A percentile compares a stretch with the other conserved stretches of the same genome.
Conservation (phyloP, 331 rosid species). For the Phaseolus coccineus region DNA sequence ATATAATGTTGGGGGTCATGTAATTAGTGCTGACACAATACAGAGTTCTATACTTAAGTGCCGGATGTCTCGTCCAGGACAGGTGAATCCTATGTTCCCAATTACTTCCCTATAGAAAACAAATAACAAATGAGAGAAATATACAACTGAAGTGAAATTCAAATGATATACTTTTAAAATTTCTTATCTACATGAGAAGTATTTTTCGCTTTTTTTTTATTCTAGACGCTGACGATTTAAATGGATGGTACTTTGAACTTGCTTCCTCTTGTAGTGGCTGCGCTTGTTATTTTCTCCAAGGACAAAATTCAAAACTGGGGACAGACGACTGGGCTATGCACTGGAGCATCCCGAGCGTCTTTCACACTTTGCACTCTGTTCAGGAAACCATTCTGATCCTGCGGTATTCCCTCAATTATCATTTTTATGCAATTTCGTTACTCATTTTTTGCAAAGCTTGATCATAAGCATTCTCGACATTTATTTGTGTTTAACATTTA, state of each 20-base stretch:
- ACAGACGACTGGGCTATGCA: slow-evolving; percentile 70
- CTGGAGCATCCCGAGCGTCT: slow-evolving; percentile 82
- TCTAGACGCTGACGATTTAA: slow-evolving; percentile 8
- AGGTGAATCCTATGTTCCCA: slow-evolving; percentile 60
- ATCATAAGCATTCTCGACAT: neutral
- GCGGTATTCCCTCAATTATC: slow-evolving; percentile 64
- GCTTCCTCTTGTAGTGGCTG: slow-evolving; percentile 78
- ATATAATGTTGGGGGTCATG: slow-evolving; percentile 90
- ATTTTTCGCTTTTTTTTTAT: neutral
- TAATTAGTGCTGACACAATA: slow-evolving; percentile 84
- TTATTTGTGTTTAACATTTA: neutral
- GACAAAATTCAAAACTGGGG: slow-evolving; percentile 75
- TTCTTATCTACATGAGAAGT: neutral
- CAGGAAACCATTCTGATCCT: slow-evolving; percentile 99
- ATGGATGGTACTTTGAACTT: slow-evolving; percentile 19
- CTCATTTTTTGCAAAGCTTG: neutral
- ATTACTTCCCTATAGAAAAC: neutral
- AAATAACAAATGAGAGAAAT: neutral
- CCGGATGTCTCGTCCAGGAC: slow-evolving; percentile 90
- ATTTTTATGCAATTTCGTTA: neutral
- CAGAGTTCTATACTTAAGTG: slow-evolving; percentile 87
- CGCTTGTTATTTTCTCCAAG: slow-evolving; percentile 73
- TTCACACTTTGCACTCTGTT: slow-evolving; percentile 84
- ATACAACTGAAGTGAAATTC: neutral
- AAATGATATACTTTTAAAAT: neutral